Percentiles rank a stretch among this genome's conserved stretches.
Evolutionary conservation across 306 rosid genomes (phyloP).

Genomic region (Pueraria montana): DNA sequence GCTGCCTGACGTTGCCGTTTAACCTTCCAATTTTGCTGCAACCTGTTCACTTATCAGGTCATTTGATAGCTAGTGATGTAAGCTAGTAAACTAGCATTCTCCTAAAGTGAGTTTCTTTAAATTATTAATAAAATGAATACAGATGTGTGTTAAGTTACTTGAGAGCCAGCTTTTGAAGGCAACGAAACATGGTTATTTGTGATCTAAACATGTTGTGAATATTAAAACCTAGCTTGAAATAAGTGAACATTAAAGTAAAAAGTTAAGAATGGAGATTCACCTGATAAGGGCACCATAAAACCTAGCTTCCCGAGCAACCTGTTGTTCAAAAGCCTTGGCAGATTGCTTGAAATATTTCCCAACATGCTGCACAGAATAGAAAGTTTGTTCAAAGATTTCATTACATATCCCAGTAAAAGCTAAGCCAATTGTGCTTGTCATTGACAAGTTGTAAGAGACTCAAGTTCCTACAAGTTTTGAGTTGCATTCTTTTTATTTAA

Average conservation of each 20-base stretch:
- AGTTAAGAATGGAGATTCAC: constrained; percentile 51
- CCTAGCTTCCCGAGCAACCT: constrained; percentile 93
- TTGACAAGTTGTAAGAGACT: constrained; percentile 29
- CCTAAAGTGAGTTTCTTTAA: constrained; percentile 28
- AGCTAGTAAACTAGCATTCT: constrained; percentile 40
- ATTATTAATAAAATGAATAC: constrained; percentile 28
- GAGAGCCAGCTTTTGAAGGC: constrained; percentile 32
- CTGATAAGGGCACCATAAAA: constrained; percentile 95
- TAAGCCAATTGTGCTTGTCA: constrained; percentile 12
- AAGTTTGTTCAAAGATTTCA: constrained; percentile 34
- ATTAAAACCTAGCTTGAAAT: too few species aligned
- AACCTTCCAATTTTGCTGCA: constrained; percentile 99
- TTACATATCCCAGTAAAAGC: constrained; percentile 37
- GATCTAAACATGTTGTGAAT: constrained; percentile 30
- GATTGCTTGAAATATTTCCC: constrained; percentile 96
- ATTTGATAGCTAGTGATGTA: constrained; percentile 28
- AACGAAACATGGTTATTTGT: constrained; percentile 2
- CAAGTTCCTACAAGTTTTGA: constrained; percentile 19
- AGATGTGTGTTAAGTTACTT: constrained; percentile 2
- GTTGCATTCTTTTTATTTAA: constrained; percentile 26
- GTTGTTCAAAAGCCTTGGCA: constrained; percentile 91
- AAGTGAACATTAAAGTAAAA: not conserved
- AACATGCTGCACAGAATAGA: constrained; percentile 70
- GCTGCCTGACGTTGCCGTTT: constrained; percentile 85
- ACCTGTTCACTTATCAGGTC: constrained; percentile 66